Conservation (phyloP, 208 protist genomes). For the Novymonas esmeraldas region DNA sequence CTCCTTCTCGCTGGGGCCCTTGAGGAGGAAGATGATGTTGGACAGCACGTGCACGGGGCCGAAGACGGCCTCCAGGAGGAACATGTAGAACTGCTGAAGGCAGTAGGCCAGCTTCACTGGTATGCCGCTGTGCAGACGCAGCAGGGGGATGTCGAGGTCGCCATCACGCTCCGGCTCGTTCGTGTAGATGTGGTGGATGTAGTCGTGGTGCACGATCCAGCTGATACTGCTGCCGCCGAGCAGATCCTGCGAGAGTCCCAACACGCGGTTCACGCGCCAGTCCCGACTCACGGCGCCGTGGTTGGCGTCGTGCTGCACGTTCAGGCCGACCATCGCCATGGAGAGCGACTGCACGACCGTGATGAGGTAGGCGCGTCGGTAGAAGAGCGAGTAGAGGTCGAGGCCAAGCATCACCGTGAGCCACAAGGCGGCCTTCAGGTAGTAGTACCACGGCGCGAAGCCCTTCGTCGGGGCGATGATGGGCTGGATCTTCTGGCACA, state of each 20-base stretch:
- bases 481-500: conserved; percentile 54
- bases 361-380: conserved; percentile 48
- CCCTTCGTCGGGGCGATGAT: conserved; percentile 63
- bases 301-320: conserved; percentile 87
- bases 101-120: conserved; percentile 62
- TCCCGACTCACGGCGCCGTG: conserved; percentile 67
- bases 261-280: conserved; percentile 61
- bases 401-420: conserved; percentile 55
- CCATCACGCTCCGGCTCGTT: conserved; percentile 70
- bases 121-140: conserved; percentile 69
- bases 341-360: conserved; percentile 74
- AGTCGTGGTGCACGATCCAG: conserved; percentile 81
- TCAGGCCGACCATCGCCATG: conserved; percentile 83
- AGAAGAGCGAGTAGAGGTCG: conserved; percentile 69
- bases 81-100: conserved; percentile 79
- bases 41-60: conserved; percentile 69
- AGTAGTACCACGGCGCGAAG: conserved; percentile 83
- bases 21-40: conserved; percentile 59
- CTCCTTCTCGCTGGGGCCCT: conserved; percentile 63
- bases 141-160: conserved; percentile 75
- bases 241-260: conserved; percentile 72
- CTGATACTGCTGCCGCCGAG: conserved; percentile 77
- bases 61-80: conserved; percentile 71
- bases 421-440: conserved; percentile 64
- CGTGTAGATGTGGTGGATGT: conserved; percentile 80